phyloP scores from a whole-genome alignment of 129 eudicot species.

The Calendula officinalis region DNA sequence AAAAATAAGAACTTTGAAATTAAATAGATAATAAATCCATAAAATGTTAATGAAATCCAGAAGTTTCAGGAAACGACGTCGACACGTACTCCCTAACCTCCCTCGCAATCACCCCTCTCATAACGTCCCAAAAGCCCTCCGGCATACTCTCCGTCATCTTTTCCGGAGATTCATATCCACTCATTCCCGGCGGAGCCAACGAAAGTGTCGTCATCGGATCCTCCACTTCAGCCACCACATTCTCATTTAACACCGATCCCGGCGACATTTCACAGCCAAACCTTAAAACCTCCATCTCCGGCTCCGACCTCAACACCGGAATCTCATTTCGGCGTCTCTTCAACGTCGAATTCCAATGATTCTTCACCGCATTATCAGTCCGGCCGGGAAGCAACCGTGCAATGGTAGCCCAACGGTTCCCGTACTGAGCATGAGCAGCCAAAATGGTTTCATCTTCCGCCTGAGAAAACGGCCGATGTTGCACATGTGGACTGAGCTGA shows the following conservation, averaged over 20 bases:
- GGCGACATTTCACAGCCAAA: slow-evolving; percentile 18
- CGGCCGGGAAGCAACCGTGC: slow-evolving; percentile 67
- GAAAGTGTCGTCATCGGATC: slow-evolving; percentile 58
- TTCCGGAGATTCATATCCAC: slow-evolving; percentile 30
- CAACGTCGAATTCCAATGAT: slow-evolving; percentile 69
- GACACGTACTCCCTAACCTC: slow-evolving; percentile 64
- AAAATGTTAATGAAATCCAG: slow-evolving; percentile 35
- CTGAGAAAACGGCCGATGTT: slow-evolving; percentile 64
- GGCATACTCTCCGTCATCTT: slow-evolving; percentile 31
- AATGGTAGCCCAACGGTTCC: slow-evolving; percentile 77
- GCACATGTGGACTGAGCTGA: slow-evolving; percentile 23
- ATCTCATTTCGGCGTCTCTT: slow-evolving; percentile 28
- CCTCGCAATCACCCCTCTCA: slow-evolving; percentile 62
- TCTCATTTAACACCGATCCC: slow-evolving; percentile 20
- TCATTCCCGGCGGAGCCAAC: slow-evolving; percentile 68
- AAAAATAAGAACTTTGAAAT: neutral
- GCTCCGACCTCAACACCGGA: neutral
- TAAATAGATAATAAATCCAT: neutral
- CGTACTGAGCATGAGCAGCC: slow-evolving; percentile 60
- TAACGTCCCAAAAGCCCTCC: slow-evolving; percentile 48
- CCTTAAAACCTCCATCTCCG: slow-evolving; percentile 10
- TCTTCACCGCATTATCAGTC: slow-evolving; percentile 80
- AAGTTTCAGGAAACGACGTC: slow-evolving; percentile 48
- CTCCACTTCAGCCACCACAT: slow-evolving; percentile 9
- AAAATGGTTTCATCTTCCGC: slow-evolving; percentile 56